These are phyloP conservation scores for Trichoderma atrobrunneum DNA, from an alignment of 2,329 filamentous ascomycete genomes.

Conservation along the genomic window DNA sequence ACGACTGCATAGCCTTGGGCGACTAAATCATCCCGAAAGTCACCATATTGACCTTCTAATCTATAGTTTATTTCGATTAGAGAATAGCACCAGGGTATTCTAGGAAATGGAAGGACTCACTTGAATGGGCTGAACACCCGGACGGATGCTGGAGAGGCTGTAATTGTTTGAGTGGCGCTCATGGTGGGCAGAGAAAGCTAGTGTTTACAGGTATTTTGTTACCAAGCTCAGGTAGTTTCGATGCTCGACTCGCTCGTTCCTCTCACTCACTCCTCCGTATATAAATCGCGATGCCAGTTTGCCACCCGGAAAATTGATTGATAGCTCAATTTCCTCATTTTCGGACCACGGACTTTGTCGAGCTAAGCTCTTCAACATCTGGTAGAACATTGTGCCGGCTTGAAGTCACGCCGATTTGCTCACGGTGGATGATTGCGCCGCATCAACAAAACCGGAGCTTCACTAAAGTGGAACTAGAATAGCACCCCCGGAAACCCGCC, in stretches of 20 bases:
- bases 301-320: neutral
- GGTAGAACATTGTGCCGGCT: neutral
- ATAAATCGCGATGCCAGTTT: neutral
- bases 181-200: neutral
- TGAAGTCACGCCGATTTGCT: neutral
- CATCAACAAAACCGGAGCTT: neutral
- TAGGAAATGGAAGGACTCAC: neutral
- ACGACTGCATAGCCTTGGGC: neutral
- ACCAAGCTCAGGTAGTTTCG: neutral
- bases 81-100: neutral
- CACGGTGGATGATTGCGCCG: neutral
- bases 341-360: neutral
- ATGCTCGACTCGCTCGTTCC: neutral
- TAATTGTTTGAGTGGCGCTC: neutral
- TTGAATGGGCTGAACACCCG: neutral
- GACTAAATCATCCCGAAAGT: neutral
- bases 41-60: neutral
- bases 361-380: neutral
- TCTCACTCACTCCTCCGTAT: neutral
- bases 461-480: neutral
- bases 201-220: neutral
- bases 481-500: neutral
- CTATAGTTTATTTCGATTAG: neutral
- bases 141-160: neutral
- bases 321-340: neutral